Percentiles rank a stretch among this genome's conserved stretches.
Evolutionary conservation across 2,329 filamentous ascomycete genomes (phyloP).

Genomic region (Fusarium anguioides): DNA sequence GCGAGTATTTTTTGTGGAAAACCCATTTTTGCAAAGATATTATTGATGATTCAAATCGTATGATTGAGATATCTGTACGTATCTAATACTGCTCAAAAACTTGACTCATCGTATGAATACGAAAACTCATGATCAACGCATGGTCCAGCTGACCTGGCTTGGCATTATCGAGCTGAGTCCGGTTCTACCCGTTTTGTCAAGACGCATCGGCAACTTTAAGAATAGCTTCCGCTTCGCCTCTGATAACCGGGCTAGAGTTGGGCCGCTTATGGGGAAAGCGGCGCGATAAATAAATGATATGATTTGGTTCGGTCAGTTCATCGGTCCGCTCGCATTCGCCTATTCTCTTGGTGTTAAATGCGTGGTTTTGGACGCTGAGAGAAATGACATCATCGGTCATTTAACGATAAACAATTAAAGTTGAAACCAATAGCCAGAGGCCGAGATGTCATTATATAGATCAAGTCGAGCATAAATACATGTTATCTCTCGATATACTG

Average conservation of each 20-base stretch:
- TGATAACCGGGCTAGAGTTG: conserved; percentile 6
- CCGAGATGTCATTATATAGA: no score
- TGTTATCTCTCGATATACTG: no score
- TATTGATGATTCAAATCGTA: background rate
- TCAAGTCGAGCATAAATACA: no score
- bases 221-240: conserved; percentile 4
- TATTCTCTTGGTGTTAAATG: background rate
- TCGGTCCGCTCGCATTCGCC: background rate
- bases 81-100: background rate
- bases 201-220: background rate
- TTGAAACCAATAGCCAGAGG: background rate
- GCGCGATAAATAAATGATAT: background rate
- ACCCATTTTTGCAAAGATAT: conserved; percentile 13
- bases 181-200: conserved; percentile 16
- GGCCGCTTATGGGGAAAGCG: background rate
- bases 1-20: conserved; percentile 27
- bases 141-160: conserved; percentile 15
- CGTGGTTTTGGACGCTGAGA: background rate
- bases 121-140: background rate
- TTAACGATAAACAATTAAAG: background rate
- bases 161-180: background rate
- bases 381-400: background rate
- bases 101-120: conserved; percentile 18
- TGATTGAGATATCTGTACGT: background rate
- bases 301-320: background rate